Evolutionary conservation across 2,329 filamentous ascomycete species (phyloP), one percentile per base, ranked within the genome.

Genomic region (Simplicillium sp.): DNA sequence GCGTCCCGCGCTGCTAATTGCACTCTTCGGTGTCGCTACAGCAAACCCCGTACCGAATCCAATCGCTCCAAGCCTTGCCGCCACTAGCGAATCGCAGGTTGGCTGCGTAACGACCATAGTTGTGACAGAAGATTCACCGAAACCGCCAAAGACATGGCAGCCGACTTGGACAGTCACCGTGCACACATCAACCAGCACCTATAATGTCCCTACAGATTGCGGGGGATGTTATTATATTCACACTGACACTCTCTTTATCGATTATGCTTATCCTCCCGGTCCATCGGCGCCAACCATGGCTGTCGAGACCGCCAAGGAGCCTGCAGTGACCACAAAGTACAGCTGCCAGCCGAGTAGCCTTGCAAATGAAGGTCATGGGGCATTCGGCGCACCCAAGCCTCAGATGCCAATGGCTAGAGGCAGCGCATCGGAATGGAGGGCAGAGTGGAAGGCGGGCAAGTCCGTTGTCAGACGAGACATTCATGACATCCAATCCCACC

Each of bases 161-260:
- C 38, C 38, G 11, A 40, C 38, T 11, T 35, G 31, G 32, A 40
- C 38, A 11, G 20, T 40, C 32, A 40, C 38, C 12, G 20, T n/a
- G n/a, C 17, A 40, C 38, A 35, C 38, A 4, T n/a, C 38, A 4
- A 40, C 38, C n/a, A 15, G 31, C 13, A 40, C 38, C 4, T 3
- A 32, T 7, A 16, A 8, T 13, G 18, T 25, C 11, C 31, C 29
- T 16, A 33, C 35, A 13, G 18, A 40, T 33, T 40, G 38, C n/a
- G 31, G 32, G 14, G 17, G 38, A 16, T 40, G 38, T 25, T 17
- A 8, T 2, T 31, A 15, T 28, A 18, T 40, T 12, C 17, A 34
- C 9, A 29, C 38, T 14, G 17, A 35, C 31, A 28, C 16, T 4
- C 31, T 34, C 11, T 25, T 15, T 15, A 34, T 40, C 18, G 35